A percentile compares a stretch with the other conserved stretches of the same genome.
These are phyloP conservation scores for Suillus weaverae DNA, from an alignment of 768 basidiomycete species.

Conservation along the genomic window DNA sequence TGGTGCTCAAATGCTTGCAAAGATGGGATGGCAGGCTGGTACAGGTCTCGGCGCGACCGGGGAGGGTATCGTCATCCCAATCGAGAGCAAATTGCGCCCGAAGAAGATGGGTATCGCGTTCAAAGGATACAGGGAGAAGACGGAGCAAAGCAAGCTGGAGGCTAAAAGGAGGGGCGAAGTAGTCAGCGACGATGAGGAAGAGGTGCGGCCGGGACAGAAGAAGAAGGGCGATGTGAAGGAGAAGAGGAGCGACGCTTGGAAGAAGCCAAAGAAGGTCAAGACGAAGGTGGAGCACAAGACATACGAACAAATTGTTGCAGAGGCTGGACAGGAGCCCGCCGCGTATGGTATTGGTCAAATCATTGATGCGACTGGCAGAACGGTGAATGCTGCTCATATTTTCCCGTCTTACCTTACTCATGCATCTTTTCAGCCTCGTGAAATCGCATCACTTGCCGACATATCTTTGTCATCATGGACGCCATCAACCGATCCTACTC, in stretches of 20 bases:
- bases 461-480: constrained; percentile 79
- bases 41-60: constrained; percentile 73
- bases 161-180: constrained; percentile 71
- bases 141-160: constrained; percentile 80
- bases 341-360: constrained; percentile 75
- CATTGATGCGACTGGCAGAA: constrained; percentile 92
- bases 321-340: constrained; percentile 66
- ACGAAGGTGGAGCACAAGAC: constrained; percentile 91
- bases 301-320: constrained; percentile 92
- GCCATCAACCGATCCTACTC: constrained; percentile 81
- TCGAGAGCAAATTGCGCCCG: constrained; percentile 83
- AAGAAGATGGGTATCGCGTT: constrained; percentile 87
- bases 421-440: constrained; percentile 59
- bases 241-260: constrained; percentile 81
- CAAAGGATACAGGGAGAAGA: constrained; percentile 86
- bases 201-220: constrained; percentile 18
- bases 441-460: constrained; percentile 83
- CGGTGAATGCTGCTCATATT: constrained; percentile 50
- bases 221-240: constrained; percentile 48
- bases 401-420: constrained; percentile 7
- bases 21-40: constrained; percentile 94
- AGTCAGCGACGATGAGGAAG: constrained; percentile 70
- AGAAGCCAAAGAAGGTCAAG: constrained; percentile 81
- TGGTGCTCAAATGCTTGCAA: constrained; percentile 87
- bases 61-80: constrained; percentile 84